Conservation (phyloP, 192 early-diverging fungal genomes). For the Podila epigama region DNA sequence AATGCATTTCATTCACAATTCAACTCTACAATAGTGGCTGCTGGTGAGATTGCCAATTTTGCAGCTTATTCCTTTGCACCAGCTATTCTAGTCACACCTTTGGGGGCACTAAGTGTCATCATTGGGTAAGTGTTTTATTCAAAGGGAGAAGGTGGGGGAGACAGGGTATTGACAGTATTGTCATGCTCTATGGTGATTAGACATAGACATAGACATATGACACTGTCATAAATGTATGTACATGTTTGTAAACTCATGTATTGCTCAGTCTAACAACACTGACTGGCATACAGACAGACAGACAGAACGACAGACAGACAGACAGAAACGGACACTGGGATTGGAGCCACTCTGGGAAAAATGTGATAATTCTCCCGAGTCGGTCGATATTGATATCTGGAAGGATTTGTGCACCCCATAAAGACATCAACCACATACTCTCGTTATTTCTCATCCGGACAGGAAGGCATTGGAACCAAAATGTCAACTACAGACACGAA, state of each 20-base stretch:
- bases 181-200: too few relatives aligned
- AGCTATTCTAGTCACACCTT: conserved; percentile 93
- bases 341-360: too few relatives aligned
- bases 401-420: too few relatives aligned
- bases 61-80: conserved; percentile 95
- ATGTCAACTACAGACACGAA: not conserved
- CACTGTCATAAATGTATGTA: too few relatives aligned
- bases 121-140: conserved; percentile 68
- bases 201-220: too few relatives aligned
- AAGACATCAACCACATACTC: not conserved
- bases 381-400: not conserved
- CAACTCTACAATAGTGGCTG: conserved; percentile 69
- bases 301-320: not conserved
- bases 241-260: too few relatives aligned
- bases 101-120: conserved; percentile 91
- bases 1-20: not conserved
- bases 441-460: too few relatives aligned
- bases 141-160: too few relatives aligned
- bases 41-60: conserved; percentile 95
- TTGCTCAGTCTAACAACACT: too few relatives aligned
- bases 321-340: not conserved
- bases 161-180: too few relatives aligned
- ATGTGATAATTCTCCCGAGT: too few relatives aligned
- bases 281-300: not conserved
- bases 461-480: not conserved